Evolutionary conservation across 495 filamentous ascomycete genomes (phyloP), one percentile per base, ranked within the genome.

Genomic region (Massariosphaeria phaeospora): DNA sequence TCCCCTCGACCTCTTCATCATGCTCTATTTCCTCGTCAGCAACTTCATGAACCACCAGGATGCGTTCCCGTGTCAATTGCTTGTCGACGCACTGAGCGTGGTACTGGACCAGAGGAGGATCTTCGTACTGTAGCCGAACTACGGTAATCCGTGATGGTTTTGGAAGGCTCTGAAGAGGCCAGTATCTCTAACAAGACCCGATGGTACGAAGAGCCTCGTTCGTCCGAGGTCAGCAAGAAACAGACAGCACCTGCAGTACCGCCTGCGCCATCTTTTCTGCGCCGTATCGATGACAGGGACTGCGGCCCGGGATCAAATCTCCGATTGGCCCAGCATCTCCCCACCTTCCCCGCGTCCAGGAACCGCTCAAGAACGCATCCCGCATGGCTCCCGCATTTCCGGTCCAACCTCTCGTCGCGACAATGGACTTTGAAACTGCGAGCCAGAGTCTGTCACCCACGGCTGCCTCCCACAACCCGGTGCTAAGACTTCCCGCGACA

Each of bases 401-500:
- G 8, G 12, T 44, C 54, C 25, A 40, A 23, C 26, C 26, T 34
- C 51, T 31, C 20, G 25, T 17, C 25, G 11, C 45, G 20, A 31
- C 50, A 21, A 63, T 63, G 61, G 61, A 63, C 51, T 20, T 61
- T 20, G 61, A 59, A 33, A 34, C 55, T 10, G 50, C 49, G 24
- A 58, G 53, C 43, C 56, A 58, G 39, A 59, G 55, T 20, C 55
- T 63, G 5, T 63, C 61, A n/a, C 61, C 61, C 15, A 46, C 44
- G 7, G 54, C 61, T 23, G 61, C 61, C 5, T 59, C 55, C 12
- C 51, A 64, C 36, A 51, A 57, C 33, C 43, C 61, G 5, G 60
- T 44, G 29, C 66, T 70, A 0, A 31, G 55, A n/a, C 64, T 70
- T 9, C 67, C 67, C 7, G 49, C 64, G 4, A 66, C 61, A 4